Base-by-base conservation (phyloP, 441 rosid genomes). In the Erodium trifolium region DNA sequence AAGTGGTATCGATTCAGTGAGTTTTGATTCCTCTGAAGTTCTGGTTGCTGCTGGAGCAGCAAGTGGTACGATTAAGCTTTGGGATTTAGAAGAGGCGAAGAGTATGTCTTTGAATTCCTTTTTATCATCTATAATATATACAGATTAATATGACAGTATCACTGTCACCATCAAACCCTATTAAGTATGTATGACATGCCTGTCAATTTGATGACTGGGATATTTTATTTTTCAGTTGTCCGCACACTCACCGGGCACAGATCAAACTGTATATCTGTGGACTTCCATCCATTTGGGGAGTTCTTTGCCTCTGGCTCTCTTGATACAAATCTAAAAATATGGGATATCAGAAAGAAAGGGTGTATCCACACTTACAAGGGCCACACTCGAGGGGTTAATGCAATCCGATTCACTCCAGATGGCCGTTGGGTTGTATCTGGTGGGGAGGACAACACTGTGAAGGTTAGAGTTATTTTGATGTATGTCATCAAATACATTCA, bases 351-450 rank as follows among this genome's bases (percentile, higher is more conserved):
- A 31, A 31, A 31, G 34, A 31, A 31, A 31, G 34, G 34, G 34
- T 31, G 97, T 73, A 92, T 95, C 81, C 99, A 95, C 82, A 92
- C 99, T 6, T 92, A 92, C 84, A 92, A 95, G 80, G 99, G 98
- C 73, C 99, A 89, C 77, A 89, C 93, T 65, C 88, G 99, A 70
- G 99, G 99, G 34, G 93, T 95, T 78, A 95, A 78, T 85, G 92
- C 92, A 62, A 89, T 92, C 70, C 89, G 99, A 84, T 95, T 92
- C 74, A 90, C 98, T 66, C 99, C 97, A 39, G 97, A 95, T 81
- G 99, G 99, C 66, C 97, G 98, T 53, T 95, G 99, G 99, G 87
- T 95, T 82, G 98, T 95, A 39, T 92, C 99, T 27, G 97, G 99
- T 69, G 99, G 99, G 67, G 96, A 95, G 79, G 99, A 95, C 86